Conservation (phyloP, 78 protist species). For the Dictyostelium capitatum region DNA sequence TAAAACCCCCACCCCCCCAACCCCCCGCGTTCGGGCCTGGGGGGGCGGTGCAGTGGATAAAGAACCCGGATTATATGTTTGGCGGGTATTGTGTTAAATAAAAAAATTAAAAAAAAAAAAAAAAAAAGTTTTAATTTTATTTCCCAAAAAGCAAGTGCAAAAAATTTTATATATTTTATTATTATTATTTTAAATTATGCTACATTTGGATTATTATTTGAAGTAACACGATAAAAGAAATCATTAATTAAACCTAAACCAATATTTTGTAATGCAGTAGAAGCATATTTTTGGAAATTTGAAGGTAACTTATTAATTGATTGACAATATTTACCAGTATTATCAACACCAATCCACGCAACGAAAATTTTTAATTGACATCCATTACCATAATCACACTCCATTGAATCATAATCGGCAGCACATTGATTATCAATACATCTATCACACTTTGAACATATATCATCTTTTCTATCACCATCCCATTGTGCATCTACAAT, state of each 20-base stretch:
- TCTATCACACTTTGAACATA: constrained; percentile 25
- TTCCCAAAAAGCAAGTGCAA: no score
- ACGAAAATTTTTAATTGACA: constrained; percentile 53
- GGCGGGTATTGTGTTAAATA: no score
- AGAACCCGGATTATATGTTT: no score
- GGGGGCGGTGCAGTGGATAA: no score
- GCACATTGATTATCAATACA: constrained; percentile 65
- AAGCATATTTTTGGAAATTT: constrained; percentile 23
- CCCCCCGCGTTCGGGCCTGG: no score
- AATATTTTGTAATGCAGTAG: constrained; percentile 20
- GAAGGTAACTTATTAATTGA: constrained; percentile 60
- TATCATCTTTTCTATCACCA: constrained; percentile 26
- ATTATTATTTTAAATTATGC: not conserved
- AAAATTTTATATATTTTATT: no score
- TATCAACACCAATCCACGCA: constrained; percentile 72
- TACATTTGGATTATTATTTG: constrained; percentile 1
- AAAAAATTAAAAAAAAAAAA: no score
- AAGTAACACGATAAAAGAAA: not conserved
- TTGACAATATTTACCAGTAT: constrained; percentile 3
- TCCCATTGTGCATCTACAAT: constrained; percentile 52
- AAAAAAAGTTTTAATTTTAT: no score
- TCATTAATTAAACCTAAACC: constrained; percentile 55
- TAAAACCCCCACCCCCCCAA: no score
- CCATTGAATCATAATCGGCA: not conserved
- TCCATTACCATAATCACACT: constrained; percentile 35